phyloP scores from a whole-genome alignment of 2,329 filamentous ascomycete species.

The Neobulgaria alba region DNA sequence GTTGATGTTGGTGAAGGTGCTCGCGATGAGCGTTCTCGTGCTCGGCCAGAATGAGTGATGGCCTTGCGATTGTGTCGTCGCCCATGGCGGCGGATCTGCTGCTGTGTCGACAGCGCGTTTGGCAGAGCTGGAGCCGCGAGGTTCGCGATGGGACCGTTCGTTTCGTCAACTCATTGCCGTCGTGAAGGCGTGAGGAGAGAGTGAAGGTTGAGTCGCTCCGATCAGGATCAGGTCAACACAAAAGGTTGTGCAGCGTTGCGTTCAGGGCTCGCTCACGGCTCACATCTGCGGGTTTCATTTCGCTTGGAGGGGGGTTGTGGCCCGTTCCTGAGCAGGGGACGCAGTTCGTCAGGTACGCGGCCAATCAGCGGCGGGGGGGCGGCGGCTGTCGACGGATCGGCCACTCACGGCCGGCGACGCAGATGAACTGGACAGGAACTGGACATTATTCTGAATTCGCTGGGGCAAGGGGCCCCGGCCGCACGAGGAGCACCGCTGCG shows the following conservation, averaged over 20 bases:
- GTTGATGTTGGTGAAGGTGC: constrained; percentile 18
- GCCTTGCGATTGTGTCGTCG: constrained; percentile 9
- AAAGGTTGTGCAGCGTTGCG: not conserved
- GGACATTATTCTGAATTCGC: too few species aligned
- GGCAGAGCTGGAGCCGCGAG: not conserved
- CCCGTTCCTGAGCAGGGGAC: too few species aligned
- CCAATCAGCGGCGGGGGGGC: too few species aligned
- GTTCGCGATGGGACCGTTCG: not conserved
- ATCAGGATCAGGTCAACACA: not conserved
- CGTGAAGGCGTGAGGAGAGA: not conserved
- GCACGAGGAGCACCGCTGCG: too few species aligned
- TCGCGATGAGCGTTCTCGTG: constrained; percentile 27
- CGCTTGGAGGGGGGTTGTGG: not conserved
- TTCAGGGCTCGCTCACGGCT: not conserved
- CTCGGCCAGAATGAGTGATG: constrained; percentile 30
- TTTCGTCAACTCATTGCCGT: constrained; percentile 3
- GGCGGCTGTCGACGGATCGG: not conserved
- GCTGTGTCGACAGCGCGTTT: not conserved
- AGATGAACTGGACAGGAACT: too few species aligned
- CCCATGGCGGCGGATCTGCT: not conserved
- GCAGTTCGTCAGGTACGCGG: too few species aligned
- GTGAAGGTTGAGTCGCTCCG: too few species aligned
- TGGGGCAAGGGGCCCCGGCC: too few species aligned
- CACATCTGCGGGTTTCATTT: not conserved
- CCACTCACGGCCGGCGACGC: constrained; percentile 2